phyloP scores from a whole-genome alignment of 192 early-diverging fungal genomes.

The Dissophora ornata region DNA sequence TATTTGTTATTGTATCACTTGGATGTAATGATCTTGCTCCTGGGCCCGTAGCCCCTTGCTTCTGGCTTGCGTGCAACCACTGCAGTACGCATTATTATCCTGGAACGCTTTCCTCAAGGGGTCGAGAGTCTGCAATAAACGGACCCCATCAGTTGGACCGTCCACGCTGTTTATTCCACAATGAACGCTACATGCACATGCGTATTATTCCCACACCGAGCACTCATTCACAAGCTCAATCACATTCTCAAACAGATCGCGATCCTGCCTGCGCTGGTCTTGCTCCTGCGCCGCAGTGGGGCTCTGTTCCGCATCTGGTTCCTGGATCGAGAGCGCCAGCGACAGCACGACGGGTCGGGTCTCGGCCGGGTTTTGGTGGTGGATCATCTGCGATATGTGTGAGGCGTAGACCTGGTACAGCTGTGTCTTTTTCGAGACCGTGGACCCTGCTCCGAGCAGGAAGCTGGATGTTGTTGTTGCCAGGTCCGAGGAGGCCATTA shows the following conservation, averaged over 20 bases:
- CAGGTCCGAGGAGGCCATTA: constrained; percentile 24
- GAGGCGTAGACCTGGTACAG: constrained; percentile 65
- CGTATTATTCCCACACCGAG: constrained; percentile 39
- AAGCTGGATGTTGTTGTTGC: constrained; percentile 43
- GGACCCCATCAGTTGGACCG: too few species aligned
- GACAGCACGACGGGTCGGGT: constrained; percentile 58
- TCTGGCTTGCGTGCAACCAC: too few species aligned
- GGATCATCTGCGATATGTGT: constrained; percentile 61
- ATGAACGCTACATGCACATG: too few species aligned
- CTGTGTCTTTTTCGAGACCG: constrained; percentile 49
- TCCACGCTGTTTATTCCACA: too few species aligned
- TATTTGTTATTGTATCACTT: too few species aligned
- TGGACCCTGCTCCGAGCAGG: constrained; percentile 56
- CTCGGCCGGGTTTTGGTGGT: constrained; percentile 61
- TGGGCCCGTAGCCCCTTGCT: too few species aligned
- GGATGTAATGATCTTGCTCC: too few species aligned
- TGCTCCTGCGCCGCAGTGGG: constrained; percentile 13
- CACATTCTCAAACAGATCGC: constrained; percentile 56
- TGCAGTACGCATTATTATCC: too few species aligned
- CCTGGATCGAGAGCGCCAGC: constrained; percentile 55
- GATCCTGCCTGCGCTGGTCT: constrained; percentile 33
- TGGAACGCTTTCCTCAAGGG: too few species aligned
- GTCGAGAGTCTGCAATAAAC: too few species aligned
- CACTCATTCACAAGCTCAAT: constrained; percentile 58
- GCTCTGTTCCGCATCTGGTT: constrained; percentile 16